Base-by-base conservation (phyloP, 805 yeast species). In the Saccharomyces mikatae region DNA sequence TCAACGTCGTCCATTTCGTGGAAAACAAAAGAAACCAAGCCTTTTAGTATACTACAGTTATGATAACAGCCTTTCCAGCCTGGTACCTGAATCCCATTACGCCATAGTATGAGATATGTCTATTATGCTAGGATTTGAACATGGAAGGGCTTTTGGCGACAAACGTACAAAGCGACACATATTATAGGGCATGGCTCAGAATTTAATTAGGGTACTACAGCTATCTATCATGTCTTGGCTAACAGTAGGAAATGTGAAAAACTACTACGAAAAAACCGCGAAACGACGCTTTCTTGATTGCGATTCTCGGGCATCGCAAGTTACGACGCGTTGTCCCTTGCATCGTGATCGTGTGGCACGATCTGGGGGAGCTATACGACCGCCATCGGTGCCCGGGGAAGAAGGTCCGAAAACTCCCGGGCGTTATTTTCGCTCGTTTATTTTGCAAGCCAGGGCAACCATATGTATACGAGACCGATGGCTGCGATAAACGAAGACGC, bases 1-100 rank as follows among this genome's bases (percentile, higher is more conserved):
- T 64, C 72, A 4, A 66, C 69, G 27, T 65, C 69, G 49, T 66
- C 71, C 70, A 66, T 64, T 4, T 21, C 28, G n/a, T 31, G 14
- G 9, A 31, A 6, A 13, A 31, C 13, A 31, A 14, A 31, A 31
- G 14, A 36, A 36, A 36, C 41, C 21, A 11, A 36, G 11, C 24
- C 22, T 36, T 36, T 17, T 36, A 36, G 5, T 36, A 10, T 17
- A 17, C 44, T 36, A 21, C 44, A 36, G 24, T 36, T n/a, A 36
- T 5, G 5, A 24, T 24, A 9, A 36, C 44, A 9, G 24, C 44
- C 44, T 21, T n/a, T 36, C 10, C 13, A 36, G 44, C 44, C 44
- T 6, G 13, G 13, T 17, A 17, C 24, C 24, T 36, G 44, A 17
- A 17, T 17, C 44, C 10, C 44, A 36, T 22, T 36, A 36, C 22